Evolutionary conservation across 345 rosid species (phyloP).

Genomic region (Euphorbia pulcherrima): DNA sequence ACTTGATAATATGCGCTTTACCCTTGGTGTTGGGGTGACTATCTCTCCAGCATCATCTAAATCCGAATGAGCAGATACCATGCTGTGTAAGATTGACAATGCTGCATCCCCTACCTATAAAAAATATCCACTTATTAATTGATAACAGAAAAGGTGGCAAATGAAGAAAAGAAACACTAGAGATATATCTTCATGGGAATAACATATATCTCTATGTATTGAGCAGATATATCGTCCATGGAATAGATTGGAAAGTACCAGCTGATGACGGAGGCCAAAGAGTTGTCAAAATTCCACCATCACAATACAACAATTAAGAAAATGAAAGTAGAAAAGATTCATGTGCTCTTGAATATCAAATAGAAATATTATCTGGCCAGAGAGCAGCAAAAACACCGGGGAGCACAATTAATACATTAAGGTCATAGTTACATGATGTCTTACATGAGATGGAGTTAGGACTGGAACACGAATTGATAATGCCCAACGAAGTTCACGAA

Average conservation of each 20-base stretch:
- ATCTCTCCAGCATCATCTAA: conserved; percentile 99
- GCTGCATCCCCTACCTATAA: conserved; percentile 91
- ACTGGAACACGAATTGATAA: conserved; percentile 89
- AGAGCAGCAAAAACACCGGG: conserved; percentile 3
- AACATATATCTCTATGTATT: neutral
- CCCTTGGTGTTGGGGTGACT: conserved; percentile 98
- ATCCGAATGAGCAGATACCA: conserved; percentile 99
- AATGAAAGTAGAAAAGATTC: neutral
- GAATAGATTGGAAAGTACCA: neutral
- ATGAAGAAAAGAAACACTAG: neutral
- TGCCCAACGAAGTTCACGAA: conserved; percentile 99
- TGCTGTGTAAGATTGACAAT: conserved; percentile 83
- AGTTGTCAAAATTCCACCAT: neutral
- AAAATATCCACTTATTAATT: conserved; percentile 21
- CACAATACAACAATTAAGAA: neutral
- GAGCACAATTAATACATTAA: conserved; percentile 14
- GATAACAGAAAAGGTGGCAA: neutral
- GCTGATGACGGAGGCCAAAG: neutral
- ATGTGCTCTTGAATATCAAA: neutral
- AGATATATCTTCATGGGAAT: neutral
- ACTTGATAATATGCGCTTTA: conserved; percentile 90
- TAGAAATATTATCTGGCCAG: neutral
- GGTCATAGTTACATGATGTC: neutral
- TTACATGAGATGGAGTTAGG: conserved; percentile 88
- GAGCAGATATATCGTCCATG: neutral